phyloP scores from a whole-genome alignment of 225 moss, liverwort and hornwort species.

The Lunularia cruciata region DNA sequence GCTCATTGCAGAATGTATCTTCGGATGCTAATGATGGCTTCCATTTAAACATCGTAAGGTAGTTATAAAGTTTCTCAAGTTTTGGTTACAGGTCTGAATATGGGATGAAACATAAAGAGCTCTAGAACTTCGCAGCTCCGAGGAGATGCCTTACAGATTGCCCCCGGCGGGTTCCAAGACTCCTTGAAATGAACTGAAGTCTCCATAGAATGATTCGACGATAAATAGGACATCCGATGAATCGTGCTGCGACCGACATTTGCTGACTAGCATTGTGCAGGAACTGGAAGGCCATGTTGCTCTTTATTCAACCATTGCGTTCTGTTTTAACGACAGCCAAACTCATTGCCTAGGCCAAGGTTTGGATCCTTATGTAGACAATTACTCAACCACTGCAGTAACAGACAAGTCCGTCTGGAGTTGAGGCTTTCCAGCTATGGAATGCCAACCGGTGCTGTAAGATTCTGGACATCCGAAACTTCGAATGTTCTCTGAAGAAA shows the following conservation, averaged over 20 bases:
- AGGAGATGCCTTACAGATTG: neutral
- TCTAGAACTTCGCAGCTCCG: neutral
- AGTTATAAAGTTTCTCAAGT: neutral
- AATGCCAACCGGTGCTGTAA: neutral
- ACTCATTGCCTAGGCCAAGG: neutral
- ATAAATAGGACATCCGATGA: conserved; percentile 7
- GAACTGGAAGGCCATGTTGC: neutral
- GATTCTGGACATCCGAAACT: conserved; percentile 21
- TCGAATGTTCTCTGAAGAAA: conserved; percentile 3
- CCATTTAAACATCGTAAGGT: neutral
- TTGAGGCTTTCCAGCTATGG: neutral
- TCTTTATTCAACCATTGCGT: conserved; percentile 8
- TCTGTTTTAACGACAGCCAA: neutral
- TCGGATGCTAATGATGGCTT: neutral
- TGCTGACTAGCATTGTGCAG: neutral
- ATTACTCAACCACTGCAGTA: conserved; percentile 18
- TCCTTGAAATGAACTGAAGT: neutral
- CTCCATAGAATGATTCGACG: conserved; percentile 2
- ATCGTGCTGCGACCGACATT: neutral
- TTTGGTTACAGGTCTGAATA: neutral
- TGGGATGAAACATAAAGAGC: neutral
- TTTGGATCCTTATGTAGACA: neutral
- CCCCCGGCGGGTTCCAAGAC: neutral
- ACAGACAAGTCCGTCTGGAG: neutral
- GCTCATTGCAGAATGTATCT: too few species aligned